Percentiles rank a stretch among this genome's conserved stretches.
These are phyloP conservation scores for Elasticomyces elasticus DNA, from an alignment of 495 filamentous ascomycete species.

Conservation along the genomic window DNA sequence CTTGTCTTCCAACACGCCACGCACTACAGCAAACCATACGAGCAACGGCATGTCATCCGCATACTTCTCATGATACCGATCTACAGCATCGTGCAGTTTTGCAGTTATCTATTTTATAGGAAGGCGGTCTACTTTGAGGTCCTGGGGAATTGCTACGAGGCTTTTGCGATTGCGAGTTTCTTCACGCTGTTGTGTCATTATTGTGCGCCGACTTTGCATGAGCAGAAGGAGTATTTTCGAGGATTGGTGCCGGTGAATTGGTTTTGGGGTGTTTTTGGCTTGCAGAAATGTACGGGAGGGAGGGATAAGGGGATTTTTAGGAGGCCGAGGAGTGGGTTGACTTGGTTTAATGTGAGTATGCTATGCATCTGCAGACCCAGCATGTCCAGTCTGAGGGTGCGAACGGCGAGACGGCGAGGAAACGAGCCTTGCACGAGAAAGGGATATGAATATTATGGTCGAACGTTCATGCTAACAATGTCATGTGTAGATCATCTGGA, in stretches of 20 bases:
- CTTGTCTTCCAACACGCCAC: slow-evolving; percentile 68
- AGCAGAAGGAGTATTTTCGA: slow-evolving; percentile 83
- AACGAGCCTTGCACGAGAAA: too few relatives aligned
- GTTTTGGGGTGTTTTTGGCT: slow-evolving; percentile 64
- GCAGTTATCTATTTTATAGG: slow-evolving; percentile 67
- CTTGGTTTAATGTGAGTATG: slow-evolving; percentile 66
- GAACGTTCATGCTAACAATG: background rate
- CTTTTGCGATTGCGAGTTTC: slow-evolving; percentile 83
- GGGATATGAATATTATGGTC: too few relatives aligned
- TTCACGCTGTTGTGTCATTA: slow-evolving; percentile 84
- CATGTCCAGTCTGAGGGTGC: too few relatives aligned
- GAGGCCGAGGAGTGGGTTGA: slow-evolving; percentile 71
- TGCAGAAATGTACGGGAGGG: slow-evolving; percentile 58
- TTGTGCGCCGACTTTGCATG: slow-evolving; percentile 66
- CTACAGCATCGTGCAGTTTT: slow-evolving; percentile 68
- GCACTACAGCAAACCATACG: slow-evolving; percentile 71
- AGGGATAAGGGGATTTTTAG: slow-evolving; percentile 53
- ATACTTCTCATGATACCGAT: slow-evolving; percentile 87
- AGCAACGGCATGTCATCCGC: slow-evolving; percentile 85
- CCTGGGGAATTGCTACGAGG: slow-evolving; percentile 79
- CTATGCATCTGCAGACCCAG: background rate
- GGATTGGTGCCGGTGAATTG: slow-evolving; percentile 56
- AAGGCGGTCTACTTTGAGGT: slow-evolving; percentile 77
- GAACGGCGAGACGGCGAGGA: too few relatives aligned
- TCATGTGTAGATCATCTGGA: slow-evolving; percentile 66